Percentiles rank a stretch among this genome's conserved stretches.
These are phyloP conservation scores for Tulasnella sp. DNA, from an alignment of 768 basidiomycete species.

Conservation along the genomic window DNA sequence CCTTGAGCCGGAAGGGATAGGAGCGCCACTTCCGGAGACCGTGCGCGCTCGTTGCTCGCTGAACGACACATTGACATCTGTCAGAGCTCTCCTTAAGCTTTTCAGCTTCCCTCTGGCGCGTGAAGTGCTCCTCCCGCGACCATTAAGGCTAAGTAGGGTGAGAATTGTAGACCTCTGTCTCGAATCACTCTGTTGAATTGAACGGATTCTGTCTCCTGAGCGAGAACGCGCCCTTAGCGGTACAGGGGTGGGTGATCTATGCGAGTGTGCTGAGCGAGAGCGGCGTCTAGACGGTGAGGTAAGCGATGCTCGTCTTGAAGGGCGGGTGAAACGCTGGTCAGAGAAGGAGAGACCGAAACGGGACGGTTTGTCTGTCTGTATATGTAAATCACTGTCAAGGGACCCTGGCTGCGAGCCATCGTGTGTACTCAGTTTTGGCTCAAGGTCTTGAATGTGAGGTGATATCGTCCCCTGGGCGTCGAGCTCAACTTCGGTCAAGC, in stretches of 20 bases:
- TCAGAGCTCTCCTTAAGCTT: neutral
- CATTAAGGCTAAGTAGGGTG: neutral
- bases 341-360: conserved; percentile 10
- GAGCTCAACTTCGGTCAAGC: neutral
- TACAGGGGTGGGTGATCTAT: neutral
- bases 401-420: neutral
- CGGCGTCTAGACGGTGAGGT: neutral
- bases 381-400: neutral
- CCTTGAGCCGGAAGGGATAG: too few species aligned
- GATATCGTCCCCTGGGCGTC: neutral
- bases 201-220: neutral
- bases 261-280: conserved; percentile 5
- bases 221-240: neutral
- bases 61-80: neutral
- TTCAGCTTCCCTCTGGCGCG: neutral
- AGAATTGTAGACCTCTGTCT: neutral
- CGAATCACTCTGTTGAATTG: neutral
- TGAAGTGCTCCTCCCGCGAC: conserved; percentile 1
- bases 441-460: neutral
- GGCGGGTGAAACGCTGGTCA: conserved; percentile 7
- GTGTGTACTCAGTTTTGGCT: neutral
- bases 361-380: neutral
- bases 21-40: neutral
- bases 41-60: neutral
- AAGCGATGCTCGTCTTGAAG: neutral